Evolutionary conservation across 1,284 basidiomycete genomes (phyloP).

Genomic region (Tetrapyrgos nigripes): DNA sequence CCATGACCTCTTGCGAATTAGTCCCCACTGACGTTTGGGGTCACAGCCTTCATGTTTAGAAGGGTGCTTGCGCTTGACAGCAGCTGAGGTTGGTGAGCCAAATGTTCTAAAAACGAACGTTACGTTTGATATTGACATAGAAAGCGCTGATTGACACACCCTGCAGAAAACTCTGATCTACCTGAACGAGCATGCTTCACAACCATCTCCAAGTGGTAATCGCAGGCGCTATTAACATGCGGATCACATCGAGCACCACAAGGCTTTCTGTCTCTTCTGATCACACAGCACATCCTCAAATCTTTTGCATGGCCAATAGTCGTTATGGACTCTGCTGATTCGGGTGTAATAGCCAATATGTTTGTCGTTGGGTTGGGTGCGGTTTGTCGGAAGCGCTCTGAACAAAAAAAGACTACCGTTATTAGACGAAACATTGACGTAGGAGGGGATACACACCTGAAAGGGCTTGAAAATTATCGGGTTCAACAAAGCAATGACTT

Average conservation of each 20-base stretch:
- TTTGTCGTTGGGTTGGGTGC: conserved; percentile 81
- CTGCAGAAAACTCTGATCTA: conserved; percentile 72
- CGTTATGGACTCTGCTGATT: conserved; percentile 79
- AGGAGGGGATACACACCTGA: conserved; percentile 64
- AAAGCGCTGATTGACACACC: conserved; percentile 50
- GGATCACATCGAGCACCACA: conserved; percentile 92
- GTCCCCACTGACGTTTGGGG: conserved; percentile 71
- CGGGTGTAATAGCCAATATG: conserved; percentile 88
- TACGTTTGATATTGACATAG: no score
- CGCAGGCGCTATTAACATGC: conserved; percentile 83
- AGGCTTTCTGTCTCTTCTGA: conserved; percentile 78
- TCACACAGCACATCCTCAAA: conserved; percentile 82
- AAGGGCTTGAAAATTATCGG: conserved; percentile 87
- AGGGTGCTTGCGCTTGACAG: conserved; percentile 52
- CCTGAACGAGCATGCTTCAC: conserved; percentile 76
- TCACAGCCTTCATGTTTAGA: conserved; percentile 54
- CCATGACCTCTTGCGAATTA: conserved; percentile 60
- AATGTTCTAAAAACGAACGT: conserved; percentile 62
- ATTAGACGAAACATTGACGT: no score
- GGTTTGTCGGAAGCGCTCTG: conserved; percentile 64
- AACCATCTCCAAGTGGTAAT: conserved; percentile 86
- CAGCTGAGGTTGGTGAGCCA: conserved; percentile 60
- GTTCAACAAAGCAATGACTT: conserved; percentile 90
- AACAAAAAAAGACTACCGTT: not conserved
- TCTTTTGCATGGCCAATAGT: conserved; percentile 88